These are phyloP conservation scores for Arthrobotrys entomopaga DNA, from an alignment of 2,329 filamentous ascomycete species.

Conservation along the genomic window DNA sequence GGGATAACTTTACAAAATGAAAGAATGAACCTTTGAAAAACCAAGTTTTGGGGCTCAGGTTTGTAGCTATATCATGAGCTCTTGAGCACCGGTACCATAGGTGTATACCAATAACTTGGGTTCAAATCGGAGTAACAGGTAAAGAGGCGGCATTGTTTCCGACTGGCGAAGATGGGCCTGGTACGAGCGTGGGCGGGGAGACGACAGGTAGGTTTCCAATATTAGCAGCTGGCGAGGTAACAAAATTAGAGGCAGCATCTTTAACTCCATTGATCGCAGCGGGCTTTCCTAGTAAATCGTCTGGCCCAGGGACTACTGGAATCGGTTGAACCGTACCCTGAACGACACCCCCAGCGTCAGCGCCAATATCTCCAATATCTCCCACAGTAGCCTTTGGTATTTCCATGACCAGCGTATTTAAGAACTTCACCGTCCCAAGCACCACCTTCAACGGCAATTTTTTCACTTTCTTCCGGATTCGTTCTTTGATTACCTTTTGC, in stretches of 20 bases:
- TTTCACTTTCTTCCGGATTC: constrained; percentile 4
- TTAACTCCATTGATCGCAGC: background rate
- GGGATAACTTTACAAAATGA: background rate
- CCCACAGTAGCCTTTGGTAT: constrained; percentile 33
- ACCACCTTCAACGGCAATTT: constrained; percentile 22
- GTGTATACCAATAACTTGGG: background rate
- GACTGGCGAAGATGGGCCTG: background rate
- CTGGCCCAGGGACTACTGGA: constrained; percentile 10
- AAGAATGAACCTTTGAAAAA: background rate
- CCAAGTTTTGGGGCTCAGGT: background rate
- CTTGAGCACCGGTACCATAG: no score
- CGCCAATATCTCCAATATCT: constrained; percentile 19
- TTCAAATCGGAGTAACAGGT: constrained; percentile 33
- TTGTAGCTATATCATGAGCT: no score
- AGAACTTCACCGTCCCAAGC: constrained; percentile 31
- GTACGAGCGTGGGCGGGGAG: background rate
- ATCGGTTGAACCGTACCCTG: constrained; percentile 33
- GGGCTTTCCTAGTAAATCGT: constrained; percentile 3
- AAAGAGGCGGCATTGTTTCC: constrained; percentile 10
- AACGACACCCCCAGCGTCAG: constrained; percentile 22
- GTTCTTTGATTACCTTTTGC: constrained; percentile 42
- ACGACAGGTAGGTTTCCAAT: background rate
- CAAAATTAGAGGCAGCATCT: background rate
- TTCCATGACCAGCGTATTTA: constrained; percentile 36
- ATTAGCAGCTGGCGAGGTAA: background rate